Base-by-base conservation (phyloP, 1,284 basidiomycete species). In the Thelephora terrestris region DNA sequence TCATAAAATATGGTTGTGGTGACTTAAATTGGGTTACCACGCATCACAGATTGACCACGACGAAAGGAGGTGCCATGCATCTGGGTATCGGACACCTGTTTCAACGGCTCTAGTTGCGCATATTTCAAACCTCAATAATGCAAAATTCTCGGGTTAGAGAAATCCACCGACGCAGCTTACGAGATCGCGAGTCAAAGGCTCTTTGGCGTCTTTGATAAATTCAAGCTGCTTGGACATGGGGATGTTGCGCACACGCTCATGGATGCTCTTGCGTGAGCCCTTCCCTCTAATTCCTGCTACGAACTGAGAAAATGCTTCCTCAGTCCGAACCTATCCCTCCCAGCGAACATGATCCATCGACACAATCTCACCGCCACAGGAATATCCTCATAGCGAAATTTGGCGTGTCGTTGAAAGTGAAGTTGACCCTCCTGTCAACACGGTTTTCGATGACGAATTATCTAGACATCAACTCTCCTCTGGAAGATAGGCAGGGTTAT, bases 351-450 rank as follows among this genome's bases (percentile, higher is more conserved):
- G 1, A 74, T 99, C 17, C 96, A 91, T 65, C 82, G 96, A 17
- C 96, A 99, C 61, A 96, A 96, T 61, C 78, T 99, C 17, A 98
- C 95, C 0, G 92, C 94, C 0, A 95, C 92, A 14, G 29, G 92
- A 98, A 58, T 97, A 92, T 61, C 86, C 85, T 3, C 91, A 95
- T 55, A 93, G 93, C 25, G 95, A 99, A 65, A 88, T 95, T 16
- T 96, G 96, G 2, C 99, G 96, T 96, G 95, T 97, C 57, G 90
- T 95, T 50, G 95, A 99, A 64, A 99, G 99, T 74, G 95, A 95
- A 64, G 90, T 98, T 35, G 95, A 97, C 57, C 83, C 93, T 14
- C 96, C 96, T 0, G 81, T 99, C 48, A 95, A 98, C 62, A 97
- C 95, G 0, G 85, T 99, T n/a, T 77, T 85, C 88, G 0, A 93